Conservation (phyloP, 192 early-diverging fungal genomes). For the Phycomyces blakesleeanus region DNA sequence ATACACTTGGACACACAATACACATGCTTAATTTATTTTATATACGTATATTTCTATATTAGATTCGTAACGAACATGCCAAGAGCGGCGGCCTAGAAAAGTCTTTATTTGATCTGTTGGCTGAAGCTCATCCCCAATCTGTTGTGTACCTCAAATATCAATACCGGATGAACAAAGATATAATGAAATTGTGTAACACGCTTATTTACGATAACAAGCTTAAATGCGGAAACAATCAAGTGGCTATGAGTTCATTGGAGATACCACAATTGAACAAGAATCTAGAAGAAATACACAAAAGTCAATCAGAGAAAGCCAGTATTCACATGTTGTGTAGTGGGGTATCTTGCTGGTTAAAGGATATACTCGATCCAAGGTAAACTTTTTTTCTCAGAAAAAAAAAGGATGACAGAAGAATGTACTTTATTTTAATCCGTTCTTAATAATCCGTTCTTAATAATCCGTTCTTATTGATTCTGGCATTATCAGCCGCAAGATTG, state of each 20-base stretch:
- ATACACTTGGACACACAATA: background rate
- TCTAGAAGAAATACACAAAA: conserved; percentile 9
- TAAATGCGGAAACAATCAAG: conserved; percentile 60
- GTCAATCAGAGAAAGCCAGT: background rate
- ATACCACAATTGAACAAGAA: conserved; percentile 33
- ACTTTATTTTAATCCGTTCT: background rate
- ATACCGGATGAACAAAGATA: conserved; percentile 91
- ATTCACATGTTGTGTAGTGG: conserved; percentile 3
- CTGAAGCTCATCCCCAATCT: conserved; percentile 76
- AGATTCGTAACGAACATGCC: conserved; percentile 59
- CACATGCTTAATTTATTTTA: background rate
- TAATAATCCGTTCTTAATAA: background rate
- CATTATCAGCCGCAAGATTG: conserved; percentile 42
- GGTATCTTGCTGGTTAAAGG: conserved; percentile 59
- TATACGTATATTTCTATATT: background rate
- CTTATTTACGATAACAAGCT: conserved; percentile 81
- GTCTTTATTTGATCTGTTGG: conserved; percentile 80
- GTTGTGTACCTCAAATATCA: conserved; percentile 75
- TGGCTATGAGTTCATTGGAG: conserved; percentile 56
- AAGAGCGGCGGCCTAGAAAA: conserved; percentile 46
- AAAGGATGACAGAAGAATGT: no score
- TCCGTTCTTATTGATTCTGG: background rate
- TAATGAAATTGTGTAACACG: conserved; percentile 80
- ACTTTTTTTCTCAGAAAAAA: background rate
- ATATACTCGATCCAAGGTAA: conserved; percentile 59